These are phyloP conservation scores for Agroathelia rolfsii DNA, from an alignment of 1,284 basidiomycete genomes.

Conservation along the genomic window DNA sequence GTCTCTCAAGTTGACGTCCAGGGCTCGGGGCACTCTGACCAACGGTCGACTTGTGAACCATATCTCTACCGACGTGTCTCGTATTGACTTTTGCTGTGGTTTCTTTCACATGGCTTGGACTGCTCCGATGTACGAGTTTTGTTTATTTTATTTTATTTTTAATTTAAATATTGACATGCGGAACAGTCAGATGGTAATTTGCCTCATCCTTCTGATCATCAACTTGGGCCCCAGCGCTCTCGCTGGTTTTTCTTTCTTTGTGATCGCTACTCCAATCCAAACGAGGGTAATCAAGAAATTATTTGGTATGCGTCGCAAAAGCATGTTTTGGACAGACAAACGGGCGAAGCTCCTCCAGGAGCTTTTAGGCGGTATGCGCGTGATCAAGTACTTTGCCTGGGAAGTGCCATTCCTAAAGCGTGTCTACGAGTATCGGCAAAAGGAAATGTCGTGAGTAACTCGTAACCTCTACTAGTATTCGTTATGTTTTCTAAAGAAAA, in stretches of 20 bases:
- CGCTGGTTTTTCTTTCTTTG: conserved; percentile 77
- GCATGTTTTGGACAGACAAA: conserved; percentile 89
- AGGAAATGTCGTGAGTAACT: conserved; percentile 55
- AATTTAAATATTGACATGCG: too few relatives aligned
- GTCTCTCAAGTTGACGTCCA: conserved; percentile 69
- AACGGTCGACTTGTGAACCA: conserved; percentile 88
- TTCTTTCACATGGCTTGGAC: conserved; percentile 71
- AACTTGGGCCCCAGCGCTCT: conserved; percentile 75
- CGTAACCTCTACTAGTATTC: background rate
- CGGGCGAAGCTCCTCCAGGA: conserved; percentile 79
- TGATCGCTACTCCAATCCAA: conserved; percentile 59
- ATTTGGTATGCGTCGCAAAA: conserved; percentile 62
- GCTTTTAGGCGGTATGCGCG: conserved; percentile 75
- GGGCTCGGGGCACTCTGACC: conserved; percentile 73
- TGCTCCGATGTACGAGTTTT: conserved; percentile 21
- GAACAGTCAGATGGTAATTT: conserved; percentile 67
- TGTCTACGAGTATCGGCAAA: conserved; percentile 59
- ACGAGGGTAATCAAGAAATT: conserved; percentile 66
- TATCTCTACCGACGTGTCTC: conserved; percentile 86
- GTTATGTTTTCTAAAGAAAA: background rate
- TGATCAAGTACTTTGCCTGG: conserved; percentile 89
- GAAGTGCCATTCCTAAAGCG: conserved; percentile 65
- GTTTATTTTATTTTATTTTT: background rate
- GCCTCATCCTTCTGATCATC: conserved; percentile 56
- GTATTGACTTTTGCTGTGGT: conserved; percentile 84